Conservation (phyloP, 441 rosid species). For the Syzygium malaccense region DNA sequence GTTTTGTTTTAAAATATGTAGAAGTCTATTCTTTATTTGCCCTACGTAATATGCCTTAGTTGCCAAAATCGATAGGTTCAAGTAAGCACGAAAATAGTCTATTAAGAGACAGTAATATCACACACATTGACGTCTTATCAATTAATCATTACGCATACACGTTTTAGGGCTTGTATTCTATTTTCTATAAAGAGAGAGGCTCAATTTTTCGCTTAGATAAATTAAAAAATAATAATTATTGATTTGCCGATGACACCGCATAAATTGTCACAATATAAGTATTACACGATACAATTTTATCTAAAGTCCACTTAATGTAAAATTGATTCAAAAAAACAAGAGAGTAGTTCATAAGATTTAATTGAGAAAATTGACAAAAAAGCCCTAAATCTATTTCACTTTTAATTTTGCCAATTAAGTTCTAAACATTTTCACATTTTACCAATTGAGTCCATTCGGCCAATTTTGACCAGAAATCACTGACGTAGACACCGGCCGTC, state of each 20-base stretch:
- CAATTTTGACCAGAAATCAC: too few species aligned
- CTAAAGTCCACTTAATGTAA: background rate
- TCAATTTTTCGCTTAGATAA: background rate
- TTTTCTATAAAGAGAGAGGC: background rate
- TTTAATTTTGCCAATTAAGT: too few species aligned
- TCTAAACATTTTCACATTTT: too few species aligned
- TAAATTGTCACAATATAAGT: background rate
- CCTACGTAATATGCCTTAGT: background rate
- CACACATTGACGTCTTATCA: background rate
- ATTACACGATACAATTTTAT: background rate
- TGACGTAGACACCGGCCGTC: rapidly evolving
- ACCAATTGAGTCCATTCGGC: rapidly evolving
- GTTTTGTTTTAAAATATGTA: background rate
- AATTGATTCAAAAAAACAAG: background rate
- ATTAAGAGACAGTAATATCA: background rate
- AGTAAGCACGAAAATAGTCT: background rate
- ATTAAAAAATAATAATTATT: background rate
- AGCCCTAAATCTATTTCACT: too few species aligned
- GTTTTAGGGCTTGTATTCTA: background rate
- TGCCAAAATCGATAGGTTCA: background rate
- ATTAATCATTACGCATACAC: background rate
- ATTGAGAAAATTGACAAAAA: too few species aligned
- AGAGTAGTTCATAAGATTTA: background rate
- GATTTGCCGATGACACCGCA: background rate
- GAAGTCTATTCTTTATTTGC: background rate